Conservation (phyloP, 768 basidiomycete species). For the Boletus pseudopeckii region DNA sequence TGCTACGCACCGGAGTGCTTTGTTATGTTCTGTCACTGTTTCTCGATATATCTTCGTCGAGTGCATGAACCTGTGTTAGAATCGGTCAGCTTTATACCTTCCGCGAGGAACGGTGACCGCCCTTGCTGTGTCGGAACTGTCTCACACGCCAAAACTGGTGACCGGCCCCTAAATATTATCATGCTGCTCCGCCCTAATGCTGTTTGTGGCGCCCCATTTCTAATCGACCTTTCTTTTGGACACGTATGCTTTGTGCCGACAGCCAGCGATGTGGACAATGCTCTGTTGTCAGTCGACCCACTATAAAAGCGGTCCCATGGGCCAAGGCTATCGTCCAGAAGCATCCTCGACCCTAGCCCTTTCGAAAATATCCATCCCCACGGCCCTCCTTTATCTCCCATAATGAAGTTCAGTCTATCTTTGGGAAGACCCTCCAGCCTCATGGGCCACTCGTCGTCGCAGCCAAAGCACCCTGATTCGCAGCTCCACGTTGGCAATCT, state of each 20-base stretch:
- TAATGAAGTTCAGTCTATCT: constrained; percentile 2
- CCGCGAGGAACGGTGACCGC: not conserved
- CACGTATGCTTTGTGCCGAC: not conserved
- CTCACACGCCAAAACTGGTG: no score
- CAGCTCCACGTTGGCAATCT: constrained; percentile 6
- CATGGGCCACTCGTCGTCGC: constrained; percentile 16
- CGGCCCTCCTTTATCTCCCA: not conserved
- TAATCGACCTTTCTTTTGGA: constrained; percentile 3
- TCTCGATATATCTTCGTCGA: not conserved
- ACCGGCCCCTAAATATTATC: no score
- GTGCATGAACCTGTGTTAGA: not conserved
- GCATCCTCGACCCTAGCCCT: not conserved
- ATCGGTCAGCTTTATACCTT: not conserved
- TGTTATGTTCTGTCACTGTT: no score
- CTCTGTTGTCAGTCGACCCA: not conserved
- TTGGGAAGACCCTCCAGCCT: constrained; percentile 2
- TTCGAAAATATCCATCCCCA: not conserved
- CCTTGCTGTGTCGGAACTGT: no score
- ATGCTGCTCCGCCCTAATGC: no score
- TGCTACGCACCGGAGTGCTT: no score
- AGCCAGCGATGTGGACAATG: no score
- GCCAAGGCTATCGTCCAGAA: no score
- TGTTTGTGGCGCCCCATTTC: not conserved
- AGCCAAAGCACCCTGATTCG: not conserved
- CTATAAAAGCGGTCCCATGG: not conserved